Evolutionary conservation across 495 filamentous ascomycete species (phyloP), one percentile per base, ranked within the genome.

Genomic region (Neurospora sp.): DNA sequence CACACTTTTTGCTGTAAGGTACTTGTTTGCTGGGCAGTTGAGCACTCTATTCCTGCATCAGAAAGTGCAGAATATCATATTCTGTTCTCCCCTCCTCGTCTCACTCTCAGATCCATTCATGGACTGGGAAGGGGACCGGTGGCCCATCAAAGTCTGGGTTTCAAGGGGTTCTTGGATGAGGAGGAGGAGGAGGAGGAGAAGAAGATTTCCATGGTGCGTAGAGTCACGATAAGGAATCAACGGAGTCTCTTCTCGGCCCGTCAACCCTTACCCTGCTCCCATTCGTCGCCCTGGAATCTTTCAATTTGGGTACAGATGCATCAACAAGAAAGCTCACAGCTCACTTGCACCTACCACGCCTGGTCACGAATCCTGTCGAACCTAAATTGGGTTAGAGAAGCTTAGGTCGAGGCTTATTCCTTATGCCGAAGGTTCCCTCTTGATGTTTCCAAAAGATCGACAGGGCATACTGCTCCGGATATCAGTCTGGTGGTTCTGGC

Each of bases 301-400:
- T 18, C 53, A 8, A 65, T 71, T 73, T 45, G 71, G 71, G 71
- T 70, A 72, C 22, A 45, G 40, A 69, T 69, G 68, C 72, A 70
- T 73, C 31, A 27, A 65, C 39, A 41, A 14, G 7, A 65, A 16
- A 65, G 53, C 22, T 18, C 27, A 65, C 27, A 65, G 53, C 22
- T 35, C 27, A 65, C 27, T 65, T 65, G 14, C 14, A 37, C 53
- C 53, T 65, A 65, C 53, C 22, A 61, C 53, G 22, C 22, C 53
- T 65, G 7, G 53, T 65, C 22, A 65, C 53, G 4, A 16, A 65
- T 18, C 6, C 27, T 61, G 22, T 27, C 27, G 53, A 65, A 14
- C 27, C 53, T 61, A 16, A 31, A 31, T 61, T 27, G 7, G 16
- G 53, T 18, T 61, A 61, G 12, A 14, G 31, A 7, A 10, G 22